Evolutionary conservation across 2,329 filamentous ascomycete species (phyloP).

Genomic region (Ophiosphaerella herpotricha): DNA sequence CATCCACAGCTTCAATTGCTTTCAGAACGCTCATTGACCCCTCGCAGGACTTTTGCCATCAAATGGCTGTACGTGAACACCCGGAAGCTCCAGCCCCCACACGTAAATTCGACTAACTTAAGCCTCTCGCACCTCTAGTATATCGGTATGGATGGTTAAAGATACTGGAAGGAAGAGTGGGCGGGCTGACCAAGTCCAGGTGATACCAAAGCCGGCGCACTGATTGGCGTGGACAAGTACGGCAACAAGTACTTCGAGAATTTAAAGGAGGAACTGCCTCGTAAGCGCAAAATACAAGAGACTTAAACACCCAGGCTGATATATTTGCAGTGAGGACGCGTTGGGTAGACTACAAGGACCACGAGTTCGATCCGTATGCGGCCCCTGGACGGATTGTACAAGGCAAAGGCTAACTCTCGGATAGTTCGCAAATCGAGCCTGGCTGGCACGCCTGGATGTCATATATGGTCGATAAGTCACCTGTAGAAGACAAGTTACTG

Average conservation of each 20-base stretch:
- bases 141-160: constrained; percentile 39
- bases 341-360: constrained; percentile 96
- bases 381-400: not conserved
- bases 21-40: constrained; percentile 38
- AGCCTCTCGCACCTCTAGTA: constrained; percentile 33
- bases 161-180: not conserved
- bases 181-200: constrained; percentile 59
- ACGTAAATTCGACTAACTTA: constrained; percentile 31
- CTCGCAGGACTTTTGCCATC: constrained; percentile 80
- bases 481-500: constrained; percentile 74
- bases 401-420: constrained; percentile 43
- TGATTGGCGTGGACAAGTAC: constrained; percentile 83
- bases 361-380: constrained; percentile 77
- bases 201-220: constrained; percentile 91
- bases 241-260: constrained; percentile 99
- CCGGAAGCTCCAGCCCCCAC: constrained; percentile 26
- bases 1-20: constrained; percentile 9
- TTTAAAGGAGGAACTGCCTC: constrained; percentile 81
- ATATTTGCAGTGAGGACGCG: constrained; percentile 75
- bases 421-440: constrained; percentile 81
- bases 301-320: constrained; percentile 12
- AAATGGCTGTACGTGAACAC: constrained; percentile 76
- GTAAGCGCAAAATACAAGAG: constrained; percentile 57
- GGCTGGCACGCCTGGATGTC: constrained; percentile 99
- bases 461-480: constrained; percentile 87